phyloP scores from a whole-genome alignment of 2,329 filamentous ascomycete species.

The Aschersonia sp. region DNA sequence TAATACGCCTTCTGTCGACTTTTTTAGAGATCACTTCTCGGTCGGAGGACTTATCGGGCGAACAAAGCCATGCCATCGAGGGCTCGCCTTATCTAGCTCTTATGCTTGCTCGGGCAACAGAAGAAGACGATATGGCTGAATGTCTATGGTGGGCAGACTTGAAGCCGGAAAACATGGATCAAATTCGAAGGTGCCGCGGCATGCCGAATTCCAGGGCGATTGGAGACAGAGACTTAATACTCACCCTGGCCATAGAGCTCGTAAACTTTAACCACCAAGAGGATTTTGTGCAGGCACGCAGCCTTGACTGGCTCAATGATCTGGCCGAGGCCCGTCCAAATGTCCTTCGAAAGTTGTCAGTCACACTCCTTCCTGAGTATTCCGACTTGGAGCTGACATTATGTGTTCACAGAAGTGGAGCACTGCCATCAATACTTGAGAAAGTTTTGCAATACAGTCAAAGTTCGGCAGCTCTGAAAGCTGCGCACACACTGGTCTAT shows the following conservation, averaged over 20 bases:
- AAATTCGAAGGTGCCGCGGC: conserved; percentile 10
- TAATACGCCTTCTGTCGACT: conserved; percentile 45
- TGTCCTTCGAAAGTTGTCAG: conserved; percentile 45
- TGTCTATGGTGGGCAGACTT: conserved; percentile 46
- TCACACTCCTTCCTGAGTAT: conserved; percentile 3
- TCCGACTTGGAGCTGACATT: conserved; percentile 5
- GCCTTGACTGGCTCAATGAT: conserved; percentile 43
- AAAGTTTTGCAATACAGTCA: conserved; percentile 50
- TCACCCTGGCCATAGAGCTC: conserved; percentile 48
- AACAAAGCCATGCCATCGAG: conserved; percentile 8
- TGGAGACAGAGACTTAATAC: conserved; percentile 46
- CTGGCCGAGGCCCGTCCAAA: conserved; percentile 38
- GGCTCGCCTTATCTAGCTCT: conserved; percentile 45
- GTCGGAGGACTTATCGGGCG: conserved; percentile 1
- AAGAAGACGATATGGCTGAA: conserved; percentile 45
- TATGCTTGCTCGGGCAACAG: conserved; percentile 41
- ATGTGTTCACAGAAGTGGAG: conserved; percentile 29
- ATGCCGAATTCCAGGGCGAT: conserved; percentile 25
- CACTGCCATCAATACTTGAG: conserved; percentile 43
- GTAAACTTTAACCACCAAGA: conserved; percentile 54
- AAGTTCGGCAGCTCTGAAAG: conserved; percentile 41
- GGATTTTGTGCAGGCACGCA: conserved; percentile 44
- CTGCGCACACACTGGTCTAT: conserved; percentile 45
- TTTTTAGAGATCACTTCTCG: conserved; percentile 32
- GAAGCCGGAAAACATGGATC: conserved; percentile 22